These are phyloP conservation scores for Physcomitrium patens DNA, from an alignment of 225 moss, liverwort and hornwort genomes.

Conservation along the genomic window DNA sequence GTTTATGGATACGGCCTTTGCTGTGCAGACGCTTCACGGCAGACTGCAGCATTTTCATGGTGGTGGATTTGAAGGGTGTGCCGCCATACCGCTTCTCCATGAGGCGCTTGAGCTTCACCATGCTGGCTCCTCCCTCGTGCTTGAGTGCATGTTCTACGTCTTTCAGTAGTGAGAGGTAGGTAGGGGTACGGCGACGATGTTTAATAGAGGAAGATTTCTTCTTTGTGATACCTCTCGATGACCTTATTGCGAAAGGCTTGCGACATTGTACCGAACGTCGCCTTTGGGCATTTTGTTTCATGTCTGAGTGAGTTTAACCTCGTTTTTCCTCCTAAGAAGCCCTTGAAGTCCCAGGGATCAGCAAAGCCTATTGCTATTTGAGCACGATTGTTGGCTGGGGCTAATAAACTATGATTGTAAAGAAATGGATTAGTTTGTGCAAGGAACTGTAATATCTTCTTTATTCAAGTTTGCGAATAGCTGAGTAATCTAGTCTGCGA, in stretches of 20 bases:
- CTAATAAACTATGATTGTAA: neutral
- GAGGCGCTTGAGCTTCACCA: constrained; percentile 43
- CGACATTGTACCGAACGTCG: constrained; percentile 26
- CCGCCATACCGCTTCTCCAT: constrained; percentile 44
- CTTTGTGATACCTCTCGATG: constrained; percentile 24
- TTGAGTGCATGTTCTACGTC: constrained; percentile 52
- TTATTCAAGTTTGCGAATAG: neutral
- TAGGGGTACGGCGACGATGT: constrained; percentile 31
- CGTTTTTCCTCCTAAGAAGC: neutral
- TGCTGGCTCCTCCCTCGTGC: constrained; percentile 48
- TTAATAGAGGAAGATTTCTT: constrained; percentile 25
- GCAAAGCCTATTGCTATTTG: neutral
- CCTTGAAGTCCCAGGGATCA: constrained; percentile 6
- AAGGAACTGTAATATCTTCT: neutral
- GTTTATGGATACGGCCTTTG: constrained; percentile 41
- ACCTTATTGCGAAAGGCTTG: constrained; percentile 30
- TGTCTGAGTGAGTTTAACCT: constrained; percentile 21
- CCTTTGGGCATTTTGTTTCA: constrained; percentile 36
- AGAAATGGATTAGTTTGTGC: neutral
- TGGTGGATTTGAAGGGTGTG: constrained; percentile 37
- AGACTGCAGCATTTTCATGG: constrained; percentile 37
- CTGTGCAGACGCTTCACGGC: constrained; percentile 51
- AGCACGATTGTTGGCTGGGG: constrained; percentile 1
- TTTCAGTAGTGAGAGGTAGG: constrained; percentile 51
- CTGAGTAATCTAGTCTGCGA: no score